phyloP scores from a whole-genome alignment of 306 rosid species.

The Crotalaria pallida region DNA sequence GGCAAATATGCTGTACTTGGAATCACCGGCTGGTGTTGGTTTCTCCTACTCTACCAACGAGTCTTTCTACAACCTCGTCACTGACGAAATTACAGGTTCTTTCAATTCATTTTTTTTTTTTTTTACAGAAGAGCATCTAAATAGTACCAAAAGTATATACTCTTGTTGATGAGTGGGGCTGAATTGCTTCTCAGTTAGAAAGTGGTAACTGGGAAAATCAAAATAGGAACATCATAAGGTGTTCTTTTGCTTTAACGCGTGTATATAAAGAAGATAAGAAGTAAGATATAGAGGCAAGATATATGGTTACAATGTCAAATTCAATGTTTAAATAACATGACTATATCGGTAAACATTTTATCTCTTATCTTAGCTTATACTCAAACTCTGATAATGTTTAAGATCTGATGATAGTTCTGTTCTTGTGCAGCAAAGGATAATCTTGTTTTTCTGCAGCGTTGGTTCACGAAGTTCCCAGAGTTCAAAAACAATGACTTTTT shows the following conservation, averaged over 20 bases:
- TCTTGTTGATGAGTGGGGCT: not conserved
- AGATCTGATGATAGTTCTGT: not conserved
- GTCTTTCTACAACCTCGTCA: not conserved
- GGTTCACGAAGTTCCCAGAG: constrained; percentile 53
- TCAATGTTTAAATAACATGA: too few species aligned
- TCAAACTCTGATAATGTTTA: not conserved
- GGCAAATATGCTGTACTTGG: not conserved
- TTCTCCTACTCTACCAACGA: not conserved
- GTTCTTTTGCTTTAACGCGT: too few species aligned
- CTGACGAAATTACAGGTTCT: not conserved
- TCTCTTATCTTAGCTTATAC: not conserved
- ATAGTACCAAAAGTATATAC: not conserved
- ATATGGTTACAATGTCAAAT: too few species aligned
- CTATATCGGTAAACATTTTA: not conserved
- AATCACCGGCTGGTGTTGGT: not conserved
- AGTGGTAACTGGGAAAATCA: too few species aligned
- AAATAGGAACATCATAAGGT: too few species aligned
- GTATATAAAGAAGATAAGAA: too few species aligned
- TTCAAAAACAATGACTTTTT: constrained; percentile 50
- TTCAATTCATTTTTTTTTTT: not conserved
- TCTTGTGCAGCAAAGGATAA: constrained; percentile 53
- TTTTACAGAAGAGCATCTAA: not conserved
- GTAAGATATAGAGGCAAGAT: too few species aligned
- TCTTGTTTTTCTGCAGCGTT: constrained; percentile 50
- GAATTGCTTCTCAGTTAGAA: not conserved